Evolutionary conservation across 331 rosid genomes (phyloP), one percentile per base, ranked within the genome.

Genomic region (Malus hybrid): DNA sequence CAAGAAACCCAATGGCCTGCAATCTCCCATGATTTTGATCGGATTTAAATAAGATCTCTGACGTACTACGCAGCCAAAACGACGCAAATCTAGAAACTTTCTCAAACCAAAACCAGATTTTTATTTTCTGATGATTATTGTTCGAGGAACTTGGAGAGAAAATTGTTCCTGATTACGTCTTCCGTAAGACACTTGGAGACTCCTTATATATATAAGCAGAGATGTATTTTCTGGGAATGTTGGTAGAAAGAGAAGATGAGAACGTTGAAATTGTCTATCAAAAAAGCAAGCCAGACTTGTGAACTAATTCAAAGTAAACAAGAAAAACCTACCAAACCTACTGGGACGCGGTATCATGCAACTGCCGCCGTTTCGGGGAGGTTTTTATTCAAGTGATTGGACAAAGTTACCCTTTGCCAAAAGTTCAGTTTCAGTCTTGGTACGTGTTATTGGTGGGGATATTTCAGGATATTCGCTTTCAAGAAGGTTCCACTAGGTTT

Each of bases 1-100:
- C 71, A 91, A 79, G 87, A 93, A 91, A 32, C 97, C 98, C 44
- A 90, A 75, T 15, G 98, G 97, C 78, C 90, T 89, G 85, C 98
- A 93, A 66, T 68, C 91, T 32, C 79, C 87, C 84, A 80, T 82
- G n/a, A 28, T 61, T 1, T 57, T 22, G 22, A 55, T 55, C 22
- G 10, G 14, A 24, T 60, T 5, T 9, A 4, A 24, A 20, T 60
- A 22, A 0, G 66, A 27, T 5, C 33, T n/a, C 4, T 11, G 27
- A 20, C 13, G 5, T n/a, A n/a, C 11, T 18, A 14, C 19, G 63
- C 5, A 57, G n/a, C 11, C 27, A 20, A n/a, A 24, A 62, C 34
- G 6, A 28, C 5, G 12, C 14, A 59, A 20, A 59, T 0, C 64
- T 3, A 42, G 46, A 10, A 42, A 42, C 46, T 42, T 3, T 42